These are phyloP conservation scores for Radiomyces spectabilis DNA, from an alignment of 192 early-diverging fungal genomes.

Conservation along the genomic window DNA sequence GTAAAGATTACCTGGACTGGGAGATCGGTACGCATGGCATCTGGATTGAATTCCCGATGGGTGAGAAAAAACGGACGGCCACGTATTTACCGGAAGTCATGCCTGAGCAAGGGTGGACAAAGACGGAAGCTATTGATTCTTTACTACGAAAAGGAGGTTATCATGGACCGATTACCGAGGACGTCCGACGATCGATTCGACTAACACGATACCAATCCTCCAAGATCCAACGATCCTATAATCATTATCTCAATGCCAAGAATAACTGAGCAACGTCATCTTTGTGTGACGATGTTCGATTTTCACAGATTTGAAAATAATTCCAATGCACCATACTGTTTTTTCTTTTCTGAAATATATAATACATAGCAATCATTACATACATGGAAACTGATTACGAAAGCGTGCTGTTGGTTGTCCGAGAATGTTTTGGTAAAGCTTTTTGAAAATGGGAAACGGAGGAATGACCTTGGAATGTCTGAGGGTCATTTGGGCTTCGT, in stretches of 20 bases:
- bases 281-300: too few species aligned
- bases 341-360: too few species aligned
- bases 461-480: too few species aligned
- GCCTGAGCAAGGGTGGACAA: constrained; percentile 83
- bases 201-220: constrained; percentile 81
- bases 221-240: constrained; percentile 63
- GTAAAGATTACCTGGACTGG: constrained; percentile 75
- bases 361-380: too few species aligned
- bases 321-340: too few species aligned
- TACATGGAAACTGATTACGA: constrained; percentile 31
- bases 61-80: constrained; percentile 45
- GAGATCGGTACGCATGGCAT: constrained; percentile 87
- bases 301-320: too few species aligned
- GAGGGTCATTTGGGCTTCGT: too few species aligned
- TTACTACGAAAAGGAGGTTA: constrained; percentile 85
- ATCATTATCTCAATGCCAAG: constrained; percentile 65
- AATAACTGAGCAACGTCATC: too few species aligned
- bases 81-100: constrained; percentile 93
- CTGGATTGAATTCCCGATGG: constrained; percentile 74
- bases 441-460: too few species aligned
- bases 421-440: constrained; percentile 70
- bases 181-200: constrained; percentile 48
- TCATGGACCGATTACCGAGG: constrained; percentile 49
- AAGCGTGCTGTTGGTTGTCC: constrained; percentile 68
- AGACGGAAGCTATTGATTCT: constrained; percentile 76